Base-by-base conservation (phyloP, 768 basidiomycete genomes). In the Amanita muscaria region DNA sequence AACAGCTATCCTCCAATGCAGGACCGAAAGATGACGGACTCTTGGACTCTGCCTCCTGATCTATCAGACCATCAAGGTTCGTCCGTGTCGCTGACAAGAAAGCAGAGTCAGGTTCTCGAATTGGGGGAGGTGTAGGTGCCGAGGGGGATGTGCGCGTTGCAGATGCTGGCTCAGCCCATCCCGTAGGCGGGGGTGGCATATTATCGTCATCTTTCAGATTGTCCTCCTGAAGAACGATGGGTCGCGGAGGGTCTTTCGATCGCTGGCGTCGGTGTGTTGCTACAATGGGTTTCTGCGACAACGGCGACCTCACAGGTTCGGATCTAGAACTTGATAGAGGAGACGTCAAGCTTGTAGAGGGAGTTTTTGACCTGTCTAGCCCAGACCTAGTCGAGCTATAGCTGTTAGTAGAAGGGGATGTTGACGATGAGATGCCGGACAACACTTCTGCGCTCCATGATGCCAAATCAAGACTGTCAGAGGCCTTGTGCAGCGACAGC, bases 161-260 rank as follows among this genome's bases (percentile, higher is more conserved):
- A 7, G 35, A 37, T 11, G 53, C 52, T 18, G 53, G 53, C 36
- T 58, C 56, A n/a, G 51, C 54, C 18, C 40, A 46, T 25, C 52
- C 46, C 25, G 59, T 54, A 24, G 46, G 40, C 30, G 44, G 49
- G 12, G 40, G 40, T 33, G 49, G 44, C 15, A 49, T 52, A 23
- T 52, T 40, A 3, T 49, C 44, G 11, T 52, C 51, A 8, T 45
- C 34, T 21, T 51, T 44, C 4, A 42, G 18, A 32, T 54, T 5
- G 35, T 45, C 48, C 44, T 58, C 56, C 45, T 58, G 59, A 30
- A 64, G 54, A 35, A 64, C 53, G 9, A 68, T 49, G 27, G 65
- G 62, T 19, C 38, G 46, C 4, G 32, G 22, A 11, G 15, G 36
- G 32, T 21, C n/a, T 40, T 21, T 30, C 14, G 25, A 19, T 8